Conservation (phyloP, 257 asterid species). For the Gentiana macrophylla region DNA sequence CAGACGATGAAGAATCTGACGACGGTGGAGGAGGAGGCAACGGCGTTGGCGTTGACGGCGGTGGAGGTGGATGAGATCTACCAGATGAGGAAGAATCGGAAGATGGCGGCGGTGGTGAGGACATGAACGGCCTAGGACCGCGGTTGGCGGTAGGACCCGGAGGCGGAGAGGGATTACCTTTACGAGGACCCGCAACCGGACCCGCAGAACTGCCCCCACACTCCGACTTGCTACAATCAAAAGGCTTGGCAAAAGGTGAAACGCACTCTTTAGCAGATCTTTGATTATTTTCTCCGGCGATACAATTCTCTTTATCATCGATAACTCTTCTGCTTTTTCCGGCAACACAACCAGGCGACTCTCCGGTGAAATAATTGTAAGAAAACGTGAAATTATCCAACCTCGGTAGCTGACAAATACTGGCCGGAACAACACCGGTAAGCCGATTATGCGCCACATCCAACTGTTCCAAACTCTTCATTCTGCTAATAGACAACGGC, state of each 20-base stretch:
- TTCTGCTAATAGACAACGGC: conserved; percentile 25
- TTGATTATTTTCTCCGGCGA: conserved; percentile 52
- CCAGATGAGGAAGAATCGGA: conserved; percentile 19
- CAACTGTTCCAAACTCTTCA: conserved; percentile 52
- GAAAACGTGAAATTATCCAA: conserved; percentile 54
- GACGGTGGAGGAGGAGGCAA: conserved; percentile 35
- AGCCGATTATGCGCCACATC: conserved; percentile 51
- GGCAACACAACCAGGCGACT: conserved; percentile 36
- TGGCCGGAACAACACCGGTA: conserved; percentile 47
- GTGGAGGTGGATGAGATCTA: conserved; percentile 41
- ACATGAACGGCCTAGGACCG: conserved; percentile 7
- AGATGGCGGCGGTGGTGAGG: conserved; percentile 45
- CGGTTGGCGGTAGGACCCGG: conserved; percentile 7
- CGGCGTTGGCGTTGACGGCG: conserved; percentile 12
- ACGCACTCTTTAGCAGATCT: conserved; percentile 58
- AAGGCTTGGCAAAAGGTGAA: conserved; percentile 60
- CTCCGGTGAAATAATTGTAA: conserved; percentile 44
- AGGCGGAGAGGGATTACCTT: conserved; percentile 16
- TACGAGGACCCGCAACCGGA: not conserved
- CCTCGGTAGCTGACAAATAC: conserved; percentile 45
- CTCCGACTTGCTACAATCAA: conserved; percentile 55
- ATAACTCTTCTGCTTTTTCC: conserved; percentile 16
- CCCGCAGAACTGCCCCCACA: conserved; percentile 21
- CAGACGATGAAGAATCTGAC: conserved; percentile 19
- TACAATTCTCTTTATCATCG: conserved; percentile 60